A percentile compares a stretch with the other conserved stretches of the same genome.
phyloP scores from a whole-genome alignment of 331 rosid species.

The Phaseolus coccineus region DNA sequence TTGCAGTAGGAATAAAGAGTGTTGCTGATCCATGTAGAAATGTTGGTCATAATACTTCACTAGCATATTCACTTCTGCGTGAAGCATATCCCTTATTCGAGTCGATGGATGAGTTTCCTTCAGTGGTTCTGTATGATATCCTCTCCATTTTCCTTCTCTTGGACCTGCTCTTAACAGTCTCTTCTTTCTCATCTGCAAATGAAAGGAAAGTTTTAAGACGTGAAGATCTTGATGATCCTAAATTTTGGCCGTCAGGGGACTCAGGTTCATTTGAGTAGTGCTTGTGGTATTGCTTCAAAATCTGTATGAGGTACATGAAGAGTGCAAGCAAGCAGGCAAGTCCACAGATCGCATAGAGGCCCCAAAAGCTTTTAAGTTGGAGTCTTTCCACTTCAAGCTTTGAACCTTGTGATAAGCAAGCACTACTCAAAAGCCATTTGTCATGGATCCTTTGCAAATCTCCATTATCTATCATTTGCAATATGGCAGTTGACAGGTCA shows the following conservation, averaged over 20 bases:
- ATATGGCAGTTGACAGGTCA: slow-evolving; percentile 76
- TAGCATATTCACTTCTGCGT: slow-evolving; percentile 28
- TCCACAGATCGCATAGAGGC: slow-evolving; percentile 71
- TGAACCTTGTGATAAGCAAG: slow-evolving; percentile 70
- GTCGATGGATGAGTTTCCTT: slow-evolving; percentile 46
- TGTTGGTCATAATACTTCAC: slow-evolving; percentile 32
- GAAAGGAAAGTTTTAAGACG: slow-evolving; percentile 70
- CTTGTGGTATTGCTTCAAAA: slow-evolving; percentile 61
- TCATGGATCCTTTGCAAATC: slow-evolving; percentile 86
- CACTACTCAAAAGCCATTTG: slow-evolving; percentile 76
- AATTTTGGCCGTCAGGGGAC: slow-evolving; percentile 24
- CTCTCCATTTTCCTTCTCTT: slow-evolving; percentile 71
- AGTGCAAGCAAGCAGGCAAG: slow-evolving; percentile 68
- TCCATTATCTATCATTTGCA: slow-evolving; percentile 75
- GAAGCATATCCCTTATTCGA: slow-evolving; percentile 49
- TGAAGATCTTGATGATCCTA: slow-evolving; percentile 42
- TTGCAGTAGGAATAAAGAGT: not conserved
- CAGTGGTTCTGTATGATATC: slow-evolving; percentile 55
- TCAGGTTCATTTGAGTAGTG: slow-evolving; percentile 45
- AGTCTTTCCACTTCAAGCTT: slow-evolving; percentile 73
- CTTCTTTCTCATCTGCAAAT: slow-evolving; percentile 78
- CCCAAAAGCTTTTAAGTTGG: slow-evolving; percentile 74
- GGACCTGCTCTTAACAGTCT: slow-evolving; percentile 56
- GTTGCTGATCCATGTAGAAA: not conserved
- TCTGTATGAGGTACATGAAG: slow-evolving; percentile 48